Evolutionary conservation across 352 stramenopile genomes (phyloP).

Genomic region (Phytophthora colocasiae): DNA sequence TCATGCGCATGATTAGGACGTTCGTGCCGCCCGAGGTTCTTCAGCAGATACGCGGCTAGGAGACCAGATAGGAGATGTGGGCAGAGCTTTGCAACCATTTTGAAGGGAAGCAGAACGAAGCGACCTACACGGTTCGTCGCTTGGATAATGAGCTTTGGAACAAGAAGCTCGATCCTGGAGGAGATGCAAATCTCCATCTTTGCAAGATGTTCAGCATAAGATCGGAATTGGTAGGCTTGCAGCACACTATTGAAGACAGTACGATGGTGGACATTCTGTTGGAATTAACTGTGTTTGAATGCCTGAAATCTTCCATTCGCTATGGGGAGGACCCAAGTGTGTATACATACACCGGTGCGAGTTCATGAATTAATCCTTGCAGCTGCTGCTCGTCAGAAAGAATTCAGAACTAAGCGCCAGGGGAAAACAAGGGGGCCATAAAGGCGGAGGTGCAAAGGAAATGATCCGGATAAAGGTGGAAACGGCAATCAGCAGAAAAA

Average conservation of each 20-base stretch:
- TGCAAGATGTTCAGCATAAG: neutral
- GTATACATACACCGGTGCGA: constrained; percentile 2
- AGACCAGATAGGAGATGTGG: constrained; percentile 5
- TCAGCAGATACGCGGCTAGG: constrained; percentile 11
- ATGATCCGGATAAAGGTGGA: constrained; percentile 7
- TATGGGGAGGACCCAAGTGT: constrained; percentile 6
- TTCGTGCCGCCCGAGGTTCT: constrained; percentile 2
- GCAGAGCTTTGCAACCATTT: neutral
- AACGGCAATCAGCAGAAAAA: neutral
- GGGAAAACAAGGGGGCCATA: neutral
- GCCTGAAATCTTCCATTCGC: constrained; percentile 7
- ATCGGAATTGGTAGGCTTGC: constrained; percentile 2
- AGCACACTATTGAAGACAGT: constrained; percentile 7
- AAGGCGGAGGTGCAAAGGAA: neutral
- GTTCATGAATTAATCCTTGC: constrained; percentile 3
- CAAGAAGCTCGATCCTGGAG: constrained; percentile 1
- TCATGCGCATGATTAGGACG: constrained; percentile 11
- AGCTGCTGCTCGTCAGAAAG: constrained; percentile 5
- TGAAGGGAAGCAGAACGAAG: constrained; percentile 3
- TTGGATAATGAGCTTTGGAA: constrained; percentile 1
- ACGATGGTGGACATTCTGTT: constrained; percentile 10
- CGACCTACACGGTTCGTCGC: neutral
- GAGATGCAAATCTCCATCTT: constrained; percentile 6
- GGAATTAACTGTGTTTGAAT: constrained; percentile 4
- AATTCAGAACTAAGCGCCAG: neutral